Evolutionary conservation across 208 protist genomes (phyloP).

Genomic region (Phytomonas sp.): DNA sequence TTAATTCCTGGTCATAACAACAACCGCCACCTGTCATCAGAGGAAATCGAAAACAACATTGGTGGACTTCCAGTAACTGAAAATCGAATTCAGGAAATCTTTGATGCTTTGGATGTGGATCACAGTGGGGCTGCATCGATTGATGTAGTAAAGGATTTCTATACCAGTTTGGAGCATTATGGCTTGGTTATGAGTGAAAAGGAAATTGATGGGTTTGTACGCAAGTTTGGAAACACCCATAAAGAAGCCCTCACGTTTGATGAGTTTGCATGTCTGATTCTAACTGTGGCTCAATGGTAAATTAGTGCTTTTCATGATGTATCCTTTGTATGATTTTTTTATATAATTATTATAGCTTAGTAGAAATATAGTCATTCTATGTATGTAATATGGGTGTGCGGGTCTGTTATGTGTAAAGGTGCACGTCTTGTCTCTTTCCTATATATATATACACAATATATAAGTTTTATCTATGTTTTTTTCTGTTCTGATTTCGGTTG

Average conservation of each 20-base stretch:
- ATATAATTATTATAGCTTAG: not conserved
- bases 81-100: conserved; percentile 83
- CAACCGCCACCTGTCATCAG: conserved; percentile 80
- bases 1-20: conserved; percentile 87
- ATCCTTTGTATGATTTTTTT: not conserved
- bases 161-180: conserved; percentile 78
- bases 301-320: not conserved
- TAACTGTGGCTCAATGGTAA: conserved; percentile 4
- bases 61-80: conserved; percentile 86
- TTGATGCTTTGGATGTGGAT: conserved; percentile 78
- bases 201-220: conserved; percentile 67
- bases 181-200: conserved; percentile 66
- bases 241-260: conserved; percentile 78
- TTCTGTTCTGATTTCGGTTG: not conserved
- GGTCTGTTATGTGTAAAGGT: not conserved
- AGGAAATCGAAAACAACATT: conserved; percentile 91
- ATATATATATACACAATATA: conserved; percentile 4
- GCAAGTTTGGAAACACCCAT: conserved; percentile 67
- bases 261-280: conserved; percentile 79
- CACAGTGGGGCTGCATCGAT: conserved; percentile 62
- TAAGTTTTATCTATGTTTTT: conserved; percentile 3
- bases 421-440: not conserved
- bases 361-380: conserved; percentile 8
- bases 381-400: not conserved
- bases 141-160: conserved; percentile 80